Evolutionary conservation across 2,329 filamentous ascomycete species (phyloP), one percentile per base, ranked within the genome.

Genomic region (Colletotrichum camelliae): DNA sequence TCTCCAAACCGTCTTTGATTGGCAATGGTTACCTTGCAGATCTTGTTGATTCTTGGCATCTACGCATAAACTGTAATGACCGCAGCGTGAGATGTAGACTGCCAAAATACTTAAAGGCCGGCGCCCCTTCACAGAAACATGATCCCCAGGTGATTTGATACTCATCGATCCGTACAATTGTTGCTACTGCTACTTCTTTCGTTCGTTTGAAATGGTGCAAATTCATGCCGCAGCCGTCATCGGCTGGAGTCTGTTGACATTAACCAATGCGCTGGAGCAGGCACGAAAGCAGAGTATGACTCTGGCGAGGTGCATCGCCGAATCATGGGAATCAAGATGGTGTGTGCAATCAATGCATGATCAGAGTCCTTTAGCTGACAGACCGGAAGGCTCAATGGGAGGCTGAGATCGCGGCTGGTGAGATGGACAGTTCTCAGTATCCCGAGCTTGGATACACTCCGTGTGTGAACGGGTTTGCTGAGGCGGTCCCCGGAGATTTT

Each of bases 401-500:
- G 8, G 79, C 79, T 29, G 83, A 85, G 48, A 79, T 80, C 29
- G 83, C 79, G 7, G 79, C 82, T 12, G 85, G 85, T 35, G 74
- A 78, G 3, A 85, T 85, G 76, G 79, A 82, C 12, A 84, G 83
- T 69, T 78, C 81, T 1, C 80, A 80, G 21, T 86, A 83, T 52
- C 85, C 84, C 4, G 83, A 84, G 74, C 81, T 86, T 3, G 82
- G 83, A 33, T 86, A 84, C 77, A 83, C 83, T 7, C 78, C 78
- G 10, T 90, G 88, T 78, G 80, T 83, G 4, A 80, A 87, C 31
- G 88, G 88, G 4, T 79, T 85, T 8, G 88, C 86, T 4, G 83
- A 82, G 21, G 87, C 87, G 55, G 83, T 88, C 18, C 83, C 85
- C 13, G 88, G 87, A 1, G 86, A 89, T 67, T 79, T 82, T 15